Evolutionary conservation across 305 asterid genomes (phyloP), one percentile per base, ranked within the genome.

Genomic region (Coffea humblotiana): DNA sequence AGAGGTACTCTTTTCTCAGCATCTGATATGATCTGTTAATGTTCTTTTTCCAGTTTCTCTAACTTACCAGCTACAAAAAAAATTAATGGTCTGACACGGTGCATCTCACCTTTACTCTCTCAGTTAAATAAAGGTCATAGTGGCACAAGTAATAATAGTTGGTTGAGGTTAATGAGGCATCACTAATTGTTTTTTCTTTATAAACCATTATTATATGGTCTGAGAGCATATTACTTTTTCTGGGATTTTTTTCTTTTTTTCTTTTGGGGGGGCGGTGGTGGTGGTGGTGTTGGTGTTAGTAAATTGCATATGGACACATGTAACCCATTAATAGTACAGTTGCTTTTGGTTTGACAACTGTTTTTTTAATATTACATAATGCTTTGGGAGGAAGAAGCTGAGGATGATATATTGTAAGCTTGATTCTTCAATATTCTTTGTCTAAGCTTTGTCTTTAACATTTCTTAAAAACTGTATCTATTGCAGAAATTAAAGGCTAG

Each of bases 401-500:
- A 12, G 61, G 61, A 54, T 32, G 6, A 23, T 56, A 51, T 47
- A 56, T 56, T 21, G 61, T 37, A 35, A 21, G 68, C 43, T 16
- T 66, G 74, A 77, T 66, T 21, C 21, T 43, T 45, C 48, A 19
- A 51, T 19, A 12, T 45, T 23, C 0, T 43, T 54, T 58, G 13
- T 47, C 40, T 21, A 47, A 70, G 43, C 72, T 75, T 43, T 67
- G 61, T n/a, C 29, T 52, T 54, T 75, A 25, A 10, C 14, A 13
- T 75, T 37, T 79, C 47, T 37, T 49, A 6, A 51, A 49, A 35
- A 78, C 45, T n/a, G 32, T 18, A 63, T 72, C 60, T 75, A 77
- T 86, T 87, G 84, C 97, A 94, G 98, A 92, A 92, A 84, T 78
- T 65, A 78, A 94, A 87, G 82, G 88, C 90, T 80, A 88, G 86